phyloP scores from a whole-genome alignment of 2,329 filamentous ascomycete species.

The Fusarium domesticum region DNA sequence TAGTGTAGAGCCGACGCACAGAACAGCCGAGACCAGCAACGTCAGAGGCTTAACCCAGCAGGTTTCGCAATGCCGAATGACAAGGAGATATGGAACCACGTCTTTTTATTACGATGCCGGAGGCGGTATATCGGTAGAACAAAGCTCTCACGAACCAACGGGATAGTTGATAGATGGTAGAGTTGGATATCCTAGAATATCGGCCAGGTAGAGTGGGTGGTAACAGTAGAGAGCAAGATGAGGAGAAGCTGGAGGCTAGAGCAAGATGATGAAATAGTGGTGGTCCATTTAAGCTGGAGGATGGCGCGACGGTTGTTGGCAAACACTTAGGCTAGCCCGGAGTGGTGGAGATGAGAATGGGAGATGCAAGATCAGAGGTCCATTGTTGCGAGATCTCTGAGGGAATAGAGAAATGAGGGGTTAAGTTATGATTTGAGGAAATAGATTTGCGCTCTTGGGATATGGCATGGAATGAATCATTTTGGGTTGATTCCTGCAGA shows the following conservation, averaged over 20 bases:
- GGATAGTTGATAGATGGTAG: no score
- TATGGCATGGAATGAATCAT: no score
- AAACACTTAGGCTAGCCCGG: neutral
- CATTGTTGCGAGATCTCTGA: no score
- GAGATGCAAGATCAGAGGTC: neutral
- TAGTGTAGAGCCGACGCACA: neutral
- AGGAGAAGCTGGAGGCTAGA: neutral
- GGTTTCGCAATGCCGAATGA: neutral
- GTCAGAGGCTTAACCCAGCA: neutral
- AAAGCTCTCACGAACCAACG: no score
- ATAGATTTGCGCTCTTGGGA: no score
- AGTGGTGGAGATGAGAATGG: neutral
- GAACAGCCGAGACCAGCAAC: neutral
- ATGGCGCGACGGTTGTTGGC: neutral
- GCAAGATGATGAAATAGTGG: neutral
- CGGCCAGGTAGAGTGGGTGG: neutral
- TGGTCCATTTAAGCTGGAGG: neutral
- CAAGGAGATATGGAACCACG: no score
- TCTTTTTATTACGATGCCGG: neutral
- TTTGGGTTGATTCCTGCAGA: neutral
- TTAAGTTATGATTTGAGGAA: no score
- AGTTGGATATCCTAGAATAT: no score
- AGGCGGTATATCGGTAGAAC: no score
- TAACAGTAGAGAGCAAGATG: neutral
- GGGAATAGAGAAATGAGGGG: no score